Evolutionary conservation across 2,329 filamentous ascomycete genomes (phyloP).

Genomic region (Phyllosticta capitalensis): DNA sequence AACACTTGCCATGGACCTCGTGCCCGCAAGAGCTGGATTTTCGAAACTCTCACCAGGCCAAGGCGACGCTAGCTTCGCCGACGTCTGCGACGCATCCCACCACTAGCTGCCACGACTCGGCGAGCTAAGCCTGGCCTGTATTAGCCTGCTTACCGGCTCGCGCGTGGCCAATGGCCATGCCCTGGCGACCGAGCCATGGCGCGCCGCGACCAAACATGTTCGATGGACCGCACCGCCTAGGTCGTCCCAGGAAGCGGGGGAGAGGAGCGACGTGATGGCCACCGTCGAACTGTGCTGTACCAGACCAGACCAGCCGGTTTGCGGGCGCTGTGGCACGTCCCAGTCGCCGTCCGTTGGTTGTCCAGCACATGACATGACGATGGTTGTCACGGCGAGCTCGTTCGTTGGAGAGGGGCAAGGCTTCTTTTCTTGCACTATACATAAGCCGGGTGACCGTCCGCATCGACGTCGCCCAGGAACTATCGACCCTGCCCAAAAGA

Average conservation of each 20-base stretch:
- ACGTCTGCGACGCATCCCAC: not conserved
- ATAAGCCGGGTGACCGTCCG: not conserved
- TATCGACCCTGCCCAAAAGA: not conserved
- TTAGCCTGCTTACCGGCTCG: not conserved
- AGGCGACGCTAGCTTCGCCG: not conserved
- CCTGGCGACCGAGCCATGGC: not conserved
- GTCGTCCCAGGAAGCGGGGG: not conserved
- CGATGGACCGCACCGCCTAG: too few relatives aligned
- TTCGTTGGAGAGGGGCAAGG: not conserved
- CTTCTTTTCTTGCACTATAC: not conserved
- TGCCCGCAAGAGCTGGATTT: not conserved
- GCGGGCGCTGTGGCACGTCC: too few relatives aligned
- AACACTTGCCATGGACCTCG: not conserved
- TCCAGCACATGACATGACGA: not conserved
- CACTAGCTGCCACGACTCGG: not conserved
- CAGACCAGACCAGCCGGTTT: not conserved
- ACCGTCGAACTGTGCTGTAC: not conserved
- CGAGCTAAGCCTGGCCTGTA: not conserved
- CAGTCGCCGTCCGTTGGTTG: not conserved
- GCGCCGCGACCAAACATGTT: not conserved
- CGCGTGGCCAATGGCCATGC: not conserved
- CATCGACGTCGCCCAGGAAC: not conserved
- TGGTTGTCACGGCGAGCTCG: not conserved
- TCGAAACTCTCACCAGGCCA: not conserved
- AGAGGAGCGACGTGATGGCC: not conserved